A percentile compares a stretch with the other conserved stretches of the same genome.
Evolutionary conservation across 2,329 filamentous ascomycete genomes (phyloP).

Genomic region (Talaromyces sp.): DNA sequence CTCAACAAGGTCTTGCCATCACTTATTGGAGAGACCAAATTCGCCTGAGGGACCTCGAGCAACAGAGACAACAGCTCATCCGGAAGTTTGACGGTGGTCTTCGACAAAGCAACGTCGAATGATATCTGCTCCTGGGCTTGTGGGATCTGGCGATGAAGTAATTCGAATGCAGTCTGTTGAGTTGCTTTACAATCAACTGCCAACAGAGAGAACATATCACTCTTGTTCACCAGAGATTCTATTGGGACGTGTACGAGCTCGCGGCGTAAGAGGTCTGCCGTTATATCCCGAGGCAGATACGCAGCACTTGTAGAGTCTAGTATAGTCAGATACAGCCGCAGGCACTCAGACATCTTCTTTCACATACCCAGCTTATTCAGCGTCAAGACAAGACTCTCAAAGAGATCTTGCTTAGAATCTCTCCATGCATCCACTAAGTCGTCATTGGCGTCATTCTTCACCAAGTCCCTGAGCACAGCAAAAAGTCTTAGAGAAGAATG

Average conservation of each 20-base stretch:
- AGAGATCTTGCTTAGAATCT: conserved; percentile 56
- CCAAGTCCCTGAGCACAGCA: conserved; percentile 58
- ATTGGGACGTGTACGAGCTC: conserved; percentile 64
- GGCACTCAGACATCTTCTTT: not conserved
- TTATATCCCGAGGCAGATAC: conserved; percentile 68
- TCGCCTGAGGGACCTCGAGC: conserved; percentile 69
- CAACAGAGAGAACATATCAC: conserved; percentile 71
- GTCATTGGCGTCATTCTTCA: conserved; percentile 69
- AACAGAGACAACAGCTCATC: conserved; percentile 82
- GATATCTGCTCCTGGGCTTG: conserved; percentile 76
- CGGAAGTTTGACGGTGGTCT: conserved; percentile 64
- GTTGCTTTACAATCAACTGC: conserved; percentile 71
- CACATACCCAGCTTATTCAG: conserved; percentile 41
- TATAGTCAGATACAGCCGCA: conserved; percentile 10
- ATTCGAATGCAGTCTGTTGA: conserved; percentile 74
- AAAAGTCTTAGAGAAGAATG: conserved; percentile 72
- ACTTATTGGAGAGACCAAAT: conserved; percentile 65
- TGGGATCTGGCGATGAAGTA: conserved; percentile 79
- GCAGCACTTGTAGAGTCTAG: conserved; percentile 49
- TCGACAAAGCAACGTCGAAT: conserved; percentile 62
- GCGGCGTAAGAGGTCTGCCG: conserved; percentile 70
- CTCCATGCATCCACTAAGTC: conserved; percentile 75
- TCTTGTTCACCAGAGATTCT: conserved; percentile 60
- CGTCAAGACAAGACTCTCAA: conserved; percentile 53
- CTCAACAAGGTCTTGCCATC: conserved; percentile 63